Evolutionary conservation across 176 grass and related monocot species (phyloP).

Genomic region (Coix lacrymajobi): DNA sequence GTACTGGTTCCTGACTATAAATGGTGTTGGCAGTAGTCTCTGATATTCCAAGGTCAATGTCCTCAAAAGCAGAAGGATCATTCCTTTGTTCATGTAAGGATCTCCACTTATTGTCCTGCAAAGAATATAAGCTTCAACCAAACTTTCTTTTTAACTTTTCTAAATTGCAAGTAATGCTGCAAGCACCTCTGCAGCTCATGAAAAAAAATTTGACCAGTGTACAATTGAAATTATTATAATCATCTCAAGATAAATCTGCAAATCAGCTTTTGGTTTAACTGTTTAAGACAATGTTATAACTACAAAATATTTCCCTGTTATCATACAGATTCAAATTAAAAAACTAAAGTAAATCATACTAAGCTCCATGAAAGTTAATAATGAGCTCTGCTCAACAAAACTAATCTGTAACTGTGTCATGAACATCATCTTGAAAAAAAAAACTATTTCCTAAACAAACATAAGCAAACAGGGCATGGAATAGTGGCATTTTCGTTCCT

Average conservation of each 20-base stretch:
- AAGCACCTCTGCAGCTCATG: neutral
- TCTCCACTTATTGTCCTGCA: slow-evolving; percentile 74
- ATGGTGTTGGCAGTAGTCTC: neutral
- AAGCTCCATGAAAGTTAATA: neutral
- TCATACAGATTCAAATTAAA: neutral
- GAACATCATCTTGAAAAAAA: neutral
- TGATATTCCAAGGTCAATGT: slow-evolving; percentile 33
- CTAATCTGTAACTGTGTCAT: neutral
- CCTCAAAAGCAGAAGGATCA: slow-evolving; percentile 42
- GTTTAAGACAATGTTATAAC: neutral
- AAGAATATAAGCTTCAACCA: neutral
- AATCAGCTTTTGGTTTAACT: slow-evolving; percentile 2
- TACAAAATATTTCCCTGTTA: neutral
- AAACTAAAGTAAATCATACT: neutral
- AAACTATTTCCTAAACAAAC: neutral
- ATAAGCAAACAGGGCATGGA: neutral
- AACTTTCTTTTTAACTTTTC: neutral
- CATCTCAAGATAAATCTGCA: neutral
- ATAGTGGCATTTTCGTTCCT: neutral
- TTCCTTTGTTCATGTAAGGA: slow-evolving; percentile 58
- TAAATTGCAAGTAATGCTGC: neutral
- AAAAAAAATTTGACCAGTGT: neutral
- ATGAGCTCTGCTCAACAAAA: neutral
- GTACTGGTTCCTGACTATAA: slow-evolving; percentile 24
- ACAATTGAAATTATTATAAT: neutral